phyloP scores from a whole-genome alignment of 768 basidiomycete genomes.

The Galerina marginata region DNA sequence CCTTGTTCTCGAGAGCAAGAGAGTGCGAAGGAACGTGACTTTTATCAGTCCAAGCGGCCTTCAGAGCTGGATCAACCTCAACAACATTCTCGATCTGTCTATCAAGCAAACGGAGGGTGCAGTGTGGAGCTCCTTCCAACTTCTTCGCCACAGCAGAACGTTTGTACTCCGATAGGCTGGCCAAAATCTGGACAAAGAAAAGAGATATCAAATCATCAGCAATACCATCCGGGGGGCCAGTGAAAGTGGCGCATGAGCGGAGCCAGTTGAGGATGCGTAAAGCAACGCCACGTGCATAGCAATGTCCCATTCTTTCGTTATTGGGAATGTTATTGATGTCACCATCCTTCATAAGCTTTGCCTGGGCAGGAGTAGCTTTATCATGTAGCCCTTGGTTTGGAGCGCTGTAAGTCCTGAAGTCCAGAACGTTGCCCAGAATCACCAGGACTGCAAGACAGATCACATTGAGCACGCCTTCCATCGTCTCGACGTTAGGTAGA shows the following conservation, averaged over 20 bases:
- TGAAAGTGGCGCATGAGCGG: not conserved
- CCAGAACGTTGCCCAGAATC: conserved; percentile 9
- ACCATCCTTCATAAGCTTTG: not conserved
- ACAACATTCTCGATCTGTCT: not conserved
- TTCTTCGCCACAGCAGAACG: not conserved
- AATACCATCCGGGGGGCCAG: not conserved
- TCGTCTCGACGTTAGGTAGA: not conserved
- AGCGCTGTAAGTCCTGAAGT: conserved; percentile 8
- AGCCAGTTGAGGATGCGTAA: conserved; percentile 9
- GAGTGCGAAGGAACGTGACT: not conserved
- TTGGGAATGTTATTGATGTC: conserved; percentile 7
- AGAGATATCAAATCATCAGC: not conserved
- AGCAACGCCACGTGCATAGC: conserved; percentile 6
- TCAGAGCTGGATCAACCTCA: not conserved
- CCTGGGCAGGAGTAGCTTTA: not conserved
- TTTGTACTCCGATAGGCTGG: not conserved
- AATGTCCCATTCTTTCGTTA: not conserved
- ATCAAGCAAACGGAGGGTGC: not conserved
- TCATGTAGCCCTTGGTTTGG: conserved; percentile 1
- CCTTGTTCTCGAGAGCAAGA: conserved; percentile 1
- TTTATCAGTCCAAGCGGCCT: not conserved
- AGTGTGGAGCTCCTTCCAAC: not conserved
- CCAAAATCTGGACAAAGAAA: not conserved
- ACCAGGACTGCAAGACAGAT: conserved; percentile 5
- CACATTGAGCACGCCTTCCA: conserved; percentile 9